A percentile compares a stretch with the other conserved stretches of the same genome.
Evolutionary conservation across 495 filamentous ascomycete genomes (phyloP).

Genomic region (Staphylotrichum longicolle): DNA sequence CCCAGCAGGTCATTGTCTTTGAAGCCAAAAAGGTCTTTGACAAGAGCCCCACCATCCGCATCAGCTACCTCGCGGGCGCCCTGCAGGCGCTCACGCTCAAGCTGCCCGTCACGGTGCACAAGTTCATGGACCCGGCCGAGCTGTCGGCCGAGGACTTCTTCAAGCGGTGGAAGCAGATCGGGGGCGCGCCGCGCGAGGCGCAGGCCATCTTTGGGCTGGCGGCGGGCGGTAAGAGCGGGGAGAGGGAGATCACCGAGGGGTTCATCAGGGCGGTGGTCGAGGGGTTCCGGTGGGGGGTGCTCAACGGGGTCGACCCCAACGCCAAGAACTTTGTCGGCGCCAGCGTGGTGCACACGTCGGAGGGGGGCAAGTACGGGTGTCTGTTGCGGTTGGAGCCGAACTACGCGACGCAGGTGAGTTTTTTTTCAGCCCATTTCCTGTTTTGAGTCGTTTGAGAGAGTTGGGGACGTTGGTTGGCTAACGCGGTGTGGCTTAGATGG

Average conservation of each 20-base stretch:
- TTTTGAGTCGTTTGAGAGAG: not conserved
- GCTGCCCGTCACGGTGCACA: slow-evolving; percentile 83
- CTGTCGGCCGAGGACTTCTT: slow-evolving; percentile 91
- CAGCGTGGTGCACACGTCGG: slow-evolving; percentile 78
- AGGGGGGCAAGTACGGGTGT: slow-evolving; percentile 89
- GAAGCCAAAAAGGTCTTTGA: slow-evolving; percentile 78
- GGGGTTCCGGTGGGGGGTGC: slow-evolving; percentile 82
- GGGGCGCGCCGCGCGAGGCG: slow-evolving; percentile 77
- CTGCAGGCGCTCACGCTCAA: slow-evolving; percentile 90
- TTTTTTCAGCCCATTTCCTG: not conserved
- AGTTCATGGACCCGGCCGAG: slow-evolving; percentile 91
- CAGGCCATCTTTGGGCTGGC: slow-evolving; percentile 77
- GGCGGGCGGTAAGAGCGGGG: slow-evolving; percentile 36
- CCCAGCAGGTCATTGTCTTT: slow-evolving; percentile 92
- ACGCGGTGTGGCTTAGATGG: slow-evolving; percentile 64
- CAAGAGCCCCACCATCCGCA: slow-evolving; percentile 84
- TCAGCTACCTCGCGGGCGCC: slow-evolving; percentile 90
- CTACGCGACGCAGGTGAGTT: slow-evolving; percentile 74
- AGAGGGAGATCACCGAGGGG: slow-evolving; percentile 51
- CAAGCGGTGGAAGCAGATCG: slow-evolving; percentile 98
- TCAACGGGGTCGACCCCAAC: slow-evolving; percentile 86
- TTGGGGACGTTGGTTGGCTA: slow-evolving; percentile 2
- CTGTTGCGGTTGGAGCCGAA: slow-evolving; percentile 93
- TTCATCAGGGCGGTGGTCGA: slow-evolving; percentile 68
- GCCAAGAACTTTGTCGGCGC: slow-evolving; percentile 90